Conservation (phyloP, 2,329 filamentous ascomycete genomes). For the Colletotrichum tabaci region DNA sequence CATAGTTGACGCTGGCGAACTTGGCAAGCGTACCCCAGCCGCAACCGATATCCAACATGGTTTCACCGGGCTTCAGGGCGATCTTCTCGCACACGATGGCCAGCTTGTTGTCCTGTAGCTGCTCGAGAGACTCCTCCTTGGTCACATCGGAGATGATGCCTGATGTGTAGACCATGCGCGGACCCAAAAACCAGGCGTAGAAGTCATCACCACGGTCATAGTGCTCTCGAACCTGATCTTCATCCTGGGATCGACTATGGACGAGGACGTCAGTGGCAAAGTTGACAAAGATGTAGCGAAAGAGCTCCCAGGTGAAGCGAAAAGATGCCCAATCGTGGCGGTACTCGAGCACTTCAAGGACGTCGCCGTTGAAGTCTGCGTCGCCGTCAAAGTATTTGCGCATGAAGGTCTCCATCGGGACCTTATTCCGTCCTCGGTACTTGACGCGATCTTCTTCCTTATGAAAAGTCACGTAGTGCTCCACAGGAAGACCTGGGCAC, state of each 20-base stretch:
- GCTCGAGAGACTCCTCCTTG: constrained; percentile 90
- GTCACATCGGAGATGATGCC: constrained; percentile 92
- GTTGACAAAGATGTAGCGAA: constrained; percentile 88
- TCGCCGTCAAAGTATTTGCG: constrained; percentile 98
- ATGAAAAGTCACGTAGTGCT: constrained; percentile 92
- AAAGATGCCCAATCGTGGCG: constrained; percentile 98
- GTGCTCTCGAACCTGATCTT: constrained; percentile 97
- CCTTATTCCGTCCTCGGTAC: constrained; percentile 84
- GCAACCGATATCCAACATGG: constrained; percentile 93
- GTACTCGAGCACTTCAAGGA: constrained; percentile 90
- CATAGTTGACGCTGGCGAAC: constrained; percentile 94
- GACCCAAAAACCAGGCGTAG: constrained; percentile 98
- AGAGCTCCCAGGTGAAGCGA: constrained; percentile 86
- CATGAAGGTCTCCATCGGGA: constrained; percentile 93
- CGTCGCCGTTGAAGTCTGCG: constrained; percentile 95
- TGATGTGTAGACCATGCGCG: constrained; percentile 98
- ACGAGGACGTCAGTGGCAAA: constrained; percentile 93
- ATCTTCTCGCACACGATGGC: constrained; percentile 97
- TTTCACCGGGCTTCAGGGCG: constrained; percentile 83
- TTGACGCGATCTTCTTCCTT: constrained; percentile 71
- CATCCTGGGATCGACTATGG: constrained; percentile 94
- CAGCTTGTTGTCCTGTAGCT: constrained; percentile 98
- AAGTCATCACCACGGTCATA: constrained; percentile 99
- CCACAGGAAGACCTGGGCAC: constrained; percentile 87
- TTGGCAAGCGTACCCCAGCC: constrained; percentile 97